A percentile compares a stretch with the other conserved stretches of the same genome.
Evolutionary conservation across 2,329 filamentous ascomycete species (phyloP).

Genomic region (Knufia petricola): DNA sequence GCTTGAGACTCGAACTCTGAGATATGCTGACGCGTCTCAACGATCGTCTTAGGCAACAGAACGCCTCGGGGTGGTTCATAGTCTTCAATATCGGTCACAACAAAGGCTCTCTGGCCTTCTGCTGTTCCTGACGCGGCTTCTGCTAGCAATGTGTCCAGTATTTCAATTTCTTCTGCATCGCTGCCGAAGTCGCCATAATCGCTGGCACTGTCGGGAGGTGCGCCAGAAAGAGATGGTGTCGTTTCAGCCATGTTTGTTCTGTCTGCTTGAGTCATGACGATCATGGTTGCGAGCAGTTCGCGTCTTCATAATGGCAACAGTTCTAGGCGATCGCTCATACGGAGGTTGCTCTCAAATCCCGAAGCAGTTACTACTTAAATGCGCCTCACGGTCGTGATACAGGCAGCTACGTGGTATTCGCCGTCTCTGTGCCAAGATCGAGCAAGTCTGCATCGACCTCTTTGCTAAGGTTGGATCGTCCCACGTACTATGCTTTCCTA

Average conservation of each 20-base stretch:
- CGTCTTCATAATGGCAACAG: slow-evolving; percentile 6
- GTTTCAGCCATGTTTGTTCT: slow-evolving; percentile 1
- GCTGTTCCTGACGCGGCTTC: slow-evolving; percentile 30
- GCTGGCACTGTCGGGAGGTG: slow-evolving; percentile 27
- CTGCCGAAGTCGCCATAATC: slow-evolving; percentile 56
- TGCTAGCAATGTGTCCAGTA: slow-evolving; percentile 43
- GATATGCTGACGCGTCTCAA: slow-evolving; percentile 19
- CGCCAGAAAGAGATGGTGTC: background rate
- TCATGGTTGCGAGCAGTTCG: background rate
- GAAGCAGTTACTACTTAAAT: background rate
- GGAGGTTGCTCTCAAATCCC: background rate
- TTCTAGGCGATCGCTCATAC: background rate
- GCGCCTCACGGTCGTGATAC: background rate
- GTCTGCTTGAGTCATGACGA: slow-evolving; percentile 1
- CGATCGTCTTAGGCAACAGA: slow-evolving; percentile 33
- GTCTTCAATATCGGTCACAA: slow-evolving; percentile 36
- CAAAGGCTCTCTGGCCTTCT: slow-evolving; percentile 17
- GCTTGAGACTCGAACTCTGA: slow-evolving; percentile 13
- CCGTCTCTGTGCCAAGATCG: background rate
- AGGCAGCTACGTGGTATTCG: background rate
- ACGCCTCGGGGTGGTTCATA: slow-evolving; percentile 30
- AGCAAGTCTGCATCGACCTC: too few species aligned
- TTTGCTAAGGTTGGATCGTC: too few species aligned
- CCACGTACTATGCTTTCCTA: too few species aligned
- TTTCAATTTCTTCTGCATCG: slow-evolving; percentile 42